Evolutionary conservation across 176 grass and related monocot genomes (phyloP), one percentile per base, ranked within the genome.

Genomic region (Poa pratensis): DNA sequence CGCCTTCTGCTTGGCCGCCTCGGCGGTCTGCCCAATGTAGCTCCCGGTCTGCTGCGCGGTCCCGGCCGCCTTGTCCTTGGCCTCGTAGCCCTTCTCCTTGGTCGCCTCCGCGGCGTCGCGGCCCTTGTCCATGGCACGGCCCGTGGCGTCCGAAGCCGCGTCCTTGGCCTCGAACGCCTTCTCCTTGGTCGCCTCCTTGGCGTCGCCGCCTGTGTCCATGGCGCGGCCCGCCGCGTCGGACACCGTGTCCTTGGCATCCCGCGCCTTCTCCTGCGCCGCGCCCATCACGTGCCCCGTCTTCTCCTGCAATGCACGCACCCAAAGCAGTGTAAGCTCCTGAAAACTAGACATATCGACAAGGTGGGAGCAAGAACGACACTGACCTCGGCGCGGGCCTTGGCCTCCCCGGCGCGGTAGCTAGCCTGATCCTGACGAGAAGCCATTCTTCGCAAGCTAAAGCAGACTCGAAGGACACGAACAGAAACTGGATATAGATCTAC

Each of bases 381-480:
- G 23, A 91, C 92, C 90, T 94, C 84, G 69, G 86, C 73, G 3
- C 69, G 86, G 75, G 78, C 92, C 88, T 89, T 93, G 92, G 86
- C 85, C 85, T 94, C 92, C 1, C 88, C 88, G 64, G 90, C 88
- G 30, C 11, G 69, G 90, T 84, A 94, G 87, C 46, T 86, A 14
- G 72, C 70, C 19, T 82, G 68, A 6, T 82, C n/a, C 69, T 92
- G 84, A 19, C 86, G 80, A 54, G 92, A 90, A 75, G 95, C 92
- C 92, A 94, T 95, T 11, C 48, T 74, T 13, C 28, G 28, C 28
- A 35, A 54, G 22, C 48, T 39, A 18, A 60, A 12, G 27, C 15
- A 4, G 46, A 15, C 49, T 63, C 22, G 58, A 79, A 22, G 30
- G 9, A 14, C 0, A 1, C 0, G 20, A 69, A 70, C n/a, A 5